Percentiles rank a stretch among this genome's conserved stretches.
These are phyloP conservation scores for Colletotrichum sp. DNA, from an alignment of 2,329 filamentous ascomycete species.

Conservation along the genomic window DNA sequence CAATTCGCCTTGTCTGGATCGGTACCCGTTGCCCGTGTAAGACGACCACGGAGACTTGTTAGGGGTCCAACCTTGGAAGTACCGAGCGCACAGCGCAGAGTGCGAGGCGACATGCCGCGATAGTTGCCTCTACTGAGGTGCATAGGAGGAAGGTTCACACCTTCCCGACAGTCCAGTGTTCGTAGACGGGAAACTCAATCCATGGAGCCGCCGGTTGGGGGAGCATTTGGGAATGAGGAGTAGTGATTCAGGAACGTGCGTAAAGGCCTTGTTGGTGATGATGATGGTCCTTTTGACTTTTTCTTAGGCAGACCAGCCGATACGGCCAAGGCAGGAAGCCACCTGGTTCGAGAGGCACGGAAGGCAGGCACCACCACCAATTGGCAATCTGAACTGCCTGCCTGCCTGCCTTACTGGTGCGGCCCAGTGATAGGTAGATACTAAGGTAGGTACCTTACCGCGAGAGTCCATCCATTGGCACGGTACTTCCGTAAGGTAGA, in stretches of 20 bases:
- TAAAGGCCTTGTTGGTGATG: neutral
- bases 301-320: neutral
- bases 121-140: neutral
- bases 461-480: neutral
- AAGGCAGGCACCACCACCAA: neutral
- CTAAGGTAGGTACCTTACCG: neutral
- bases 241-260: neutral
- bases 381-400: neutral
- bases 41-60: neutral
- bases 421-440: neutral
- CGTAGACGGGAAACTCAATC: slow-evolving; percentile 2
- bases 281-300: neutral
- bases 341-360: neutral
- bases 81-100: slow-evolving; percentile 1
- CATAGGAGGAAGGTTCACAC: neutral
- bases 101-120: slow-evolving; percentile 5
- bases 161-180: neutral
- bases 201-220: neutral
- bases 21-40: neutral
- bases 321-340: neutral
- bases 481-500: neutral
- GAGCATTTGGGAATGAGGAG: neutral
- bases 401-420: neutral
- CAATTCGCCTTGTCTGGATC: neutral
- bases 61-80: neutral